phyloP scores from a whole-genome alignment of 1,284 basidiomycete genomes.

The Irpex lacteus region DNA sequence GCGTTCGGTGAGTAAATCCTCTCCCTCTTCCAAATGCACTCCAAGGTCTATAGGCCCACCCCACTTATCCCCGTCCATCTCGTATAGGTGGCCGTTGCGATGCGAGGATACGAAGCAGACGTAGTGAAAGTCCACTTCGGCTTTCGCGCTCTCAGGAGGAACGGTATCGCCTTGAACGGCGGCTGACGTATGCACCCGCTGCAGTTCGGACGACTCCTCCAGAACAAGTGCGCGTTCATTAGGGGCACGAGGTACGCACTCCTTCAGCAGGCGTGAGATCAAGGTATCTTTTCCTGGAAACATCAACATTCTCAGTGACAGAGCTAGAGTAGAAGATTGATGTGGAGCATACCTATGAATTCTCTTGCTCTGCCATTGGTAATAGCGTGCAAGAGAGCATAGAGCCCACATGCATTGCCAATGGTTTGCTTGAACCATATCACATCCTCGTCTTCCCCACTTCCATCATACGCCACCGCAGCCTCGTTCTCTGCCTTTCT shows the following conservation, averaged over 20 bases:
- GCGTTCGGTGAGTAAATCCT: constrained; percentile 10
- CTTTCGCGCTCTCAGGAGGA: constrained; percentile 4
- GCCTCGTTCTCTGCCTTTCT: constrained; percentile 2
- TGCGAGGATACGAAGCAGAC: constrained; percentile 9
- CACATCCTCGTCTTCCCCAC: constrained; percentile 5
- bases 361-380: constrained; percentile 8
- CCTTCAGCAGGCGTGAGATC: constrained; percentile 5
- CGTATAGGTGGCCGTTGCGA: constrained; percentile 11
- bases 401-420: constrained; percentile 14
- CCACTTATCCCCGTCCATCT: constrained; percentile 11
- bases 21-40: constrained; percentile 3
- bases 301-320: not conserved
- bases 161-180: constrained; percentile 12
- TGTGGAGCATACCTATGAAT: constrained; percentile 4
- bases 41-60: constrained; percentile 11
- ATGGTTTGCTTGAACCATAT: constrained; percentile 15
- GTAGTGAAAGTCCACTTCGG: constrained; percentile 10
- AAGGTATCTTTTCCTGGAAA: constrained; percentile 7
- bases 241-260: constrained; percentile 3
- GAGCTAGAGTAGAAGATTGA: not conserved
- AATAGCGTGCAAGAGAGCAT: constrained; percentile 12
- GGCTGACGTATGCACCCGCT: constrained; percentile 10
- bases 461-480: constrained; percentile 1
- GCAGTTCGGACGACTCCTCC: constrained; percentile 8
- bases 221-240: constrained; percentile 11